Evolutionary conservation across 2,329 filamentous ascomycete species (phyloP), one percentile per base, ranked within the genome.

Genomic region (Corynespora cassiicola): DNA sequence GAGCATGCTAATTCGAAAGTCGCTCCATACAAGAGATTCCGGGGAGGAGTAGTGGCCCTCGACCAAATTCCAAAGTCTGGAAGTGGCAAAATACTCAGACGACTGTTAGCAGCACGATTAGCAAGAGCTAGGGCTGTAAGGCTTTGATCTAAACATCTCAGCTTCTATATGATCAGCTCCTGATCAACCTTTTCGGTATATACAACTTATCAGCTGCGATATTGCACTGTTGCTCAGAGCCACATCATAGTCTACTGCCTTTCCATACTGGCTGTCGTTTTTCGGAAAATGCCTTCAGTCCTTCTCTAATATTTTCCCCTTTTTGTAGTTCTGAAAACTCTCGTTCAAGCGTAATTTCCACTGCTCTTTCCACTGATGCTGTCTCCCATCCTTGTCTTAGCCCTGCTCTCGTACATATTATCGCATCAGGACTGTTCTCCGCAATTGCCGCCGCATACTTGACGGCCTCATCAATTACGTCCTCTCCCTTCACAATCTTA

Each of bases 291-390:
- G 51, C 54, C 28, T 42, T 45, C 33, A 55, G 18, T 7, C 54
- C 54, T 16, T 53, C 47, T 12, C 39, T 31, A 18, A 58, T 77
- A 22, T 73, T 72, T 2, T 74, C 76, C 12, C 58, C 63, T 0
- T 74, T 75, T 30, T 69, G 63, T 14, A 77, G 73, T 55, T 78
- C 75, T 6, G 72, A 72, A 14, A 57, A 55, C 22, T 53, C 47
- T 4, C 70, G 66, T 27, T 53, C 50, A 1, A 46, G n/a, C 28
- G 42, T 47, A 9, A 48, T 27, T 21, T 49, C 43, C 7, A 52
- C 45, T 12, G 54, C 54, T 14, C 44, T 33, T 29, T 59, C 56
- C 24, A 56, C 57, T 14, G 26, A 31, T 7, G 45, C 54, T 10
- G 37, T 45, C 34, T 58, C 54, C 57, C 57, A 61, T 3, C 47